Evolutionary conservation across 2,329 filamentous ascomycete species (phyloP).

Genomic region (Cercospora citrullina): DNA sequence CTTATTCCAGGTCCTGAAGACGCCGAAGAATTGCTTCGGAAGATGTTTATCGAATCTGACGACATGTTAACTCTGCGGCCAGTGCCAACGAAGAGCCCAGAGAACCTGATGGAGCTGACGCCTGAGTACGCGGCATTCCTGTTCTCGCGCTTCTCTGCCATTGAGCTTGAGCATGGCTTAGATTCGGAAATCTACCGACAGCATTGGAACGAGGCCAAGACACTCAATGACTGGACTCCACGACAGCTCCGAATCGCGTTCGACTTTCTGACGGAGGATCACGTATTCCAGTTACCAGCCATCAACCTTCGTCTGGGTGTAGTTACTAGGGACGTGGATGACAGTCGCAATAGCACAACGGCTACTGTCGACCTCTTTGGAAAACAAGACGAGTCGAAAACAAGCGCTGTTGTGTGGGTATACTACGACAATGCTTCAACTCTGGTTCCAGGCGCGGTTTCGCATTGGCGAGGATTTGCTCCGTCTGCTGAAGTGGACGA

Average conservation of each 20-base stretch:
- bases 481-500: neutral
- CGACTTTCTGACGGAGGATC: neutral
- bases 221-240: neutral
- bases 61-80: neutral
- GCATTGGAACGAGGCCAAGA: neutral
- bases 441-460: neutral
- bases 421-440: neutral
- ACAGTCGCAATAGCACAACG: neutral
- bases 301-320: conserved; percentile 6
- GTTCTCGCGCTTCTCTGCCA: neutral
- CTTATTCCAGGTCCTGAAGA: neutral
- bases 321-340: neutral
- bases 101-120: neutral
- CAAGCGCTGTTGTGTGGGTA: neutral
- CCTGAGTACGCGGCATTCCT: neutral
- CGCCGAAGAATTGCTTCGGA: neutral
- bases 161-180: neutral
- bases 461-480: conserved; percentile 3
- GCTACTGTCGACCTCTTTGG: neutral
- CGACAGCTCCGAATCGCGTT: conserved; percentile 2
- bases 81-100: neutral
- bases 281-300: neutral
- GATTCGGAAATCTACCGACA: neutral
- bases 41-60: conserved; percentile 3
- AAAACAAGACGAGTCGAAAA: neutral